A percentile compares a stretch with the other conserved stretches of the same genome.
These are phyloP conservation scores for Limnanthes douglasii DNA, from an alignment of 345 rosid genomes.

Conservation along the genomic window DNA sequence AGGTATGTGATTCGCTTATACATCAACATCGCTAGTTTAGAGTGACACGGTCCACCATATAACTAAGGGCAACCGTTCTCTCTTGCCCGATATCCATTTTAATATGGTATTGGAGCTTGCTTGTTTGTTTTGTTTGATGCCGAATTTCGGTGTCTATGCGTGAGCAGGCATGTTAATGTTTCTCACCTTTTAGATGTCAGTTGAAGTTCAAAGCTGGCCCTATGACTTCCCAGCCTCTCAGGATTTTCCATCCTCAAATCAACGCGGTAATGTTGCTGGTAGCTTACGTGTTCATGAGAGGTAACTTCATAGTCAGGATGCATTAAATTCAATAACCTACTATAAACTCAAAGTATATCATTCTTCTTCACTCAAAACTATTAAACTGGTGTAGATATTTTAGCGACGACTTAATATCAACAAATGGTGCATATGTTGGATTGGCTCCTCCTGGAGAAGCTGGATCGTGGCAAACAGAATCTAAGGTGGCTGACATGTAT, in stretches of 20 bases:
- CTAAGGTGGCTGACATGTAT: constrained; percentile 20
- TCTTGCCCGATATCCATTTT: no score
- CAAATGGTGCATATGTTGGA: constrained; percentile 42
- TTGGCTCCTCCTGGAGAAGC: constrained; percentile 45
- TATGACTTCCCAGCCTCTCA: constrained; percentile 54
- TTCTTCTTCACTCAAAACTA: no score
- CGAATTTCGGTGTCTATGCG: no score
- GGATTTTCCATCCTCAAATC: constrained; percentile 31
- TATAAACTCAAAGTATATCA: no score
- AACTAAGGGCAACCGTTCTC: no score
- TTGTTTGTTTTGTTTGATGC: no score
- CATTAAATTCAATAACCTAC: no score
- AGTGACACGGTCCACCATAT: no score
- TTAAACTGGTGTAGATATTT: constrained; percentile 2
- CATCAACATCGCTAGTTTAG: no score
- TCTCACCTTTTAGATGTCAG: constrained; percentile 40
- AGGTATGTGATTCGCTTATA: constrained; percentile 38
- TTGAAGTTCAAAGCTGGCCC: constrained; percentile 75
- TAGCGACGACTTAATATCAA: constrained; percentile 20
- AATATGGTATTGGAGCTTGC: no score
- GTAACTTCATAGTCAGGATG: no score
- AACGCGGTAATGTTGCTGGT: constrained; percentile 54
- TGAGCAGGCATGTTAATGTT: no score
- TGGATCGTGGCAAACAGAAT: constrained; percentile 63
- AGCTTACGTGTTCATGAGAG: constrained; percentile 46